Conservation (phyloP, 2,329 filamentous ascomycete species). For the Ambrosiella xylebori region DNA sequence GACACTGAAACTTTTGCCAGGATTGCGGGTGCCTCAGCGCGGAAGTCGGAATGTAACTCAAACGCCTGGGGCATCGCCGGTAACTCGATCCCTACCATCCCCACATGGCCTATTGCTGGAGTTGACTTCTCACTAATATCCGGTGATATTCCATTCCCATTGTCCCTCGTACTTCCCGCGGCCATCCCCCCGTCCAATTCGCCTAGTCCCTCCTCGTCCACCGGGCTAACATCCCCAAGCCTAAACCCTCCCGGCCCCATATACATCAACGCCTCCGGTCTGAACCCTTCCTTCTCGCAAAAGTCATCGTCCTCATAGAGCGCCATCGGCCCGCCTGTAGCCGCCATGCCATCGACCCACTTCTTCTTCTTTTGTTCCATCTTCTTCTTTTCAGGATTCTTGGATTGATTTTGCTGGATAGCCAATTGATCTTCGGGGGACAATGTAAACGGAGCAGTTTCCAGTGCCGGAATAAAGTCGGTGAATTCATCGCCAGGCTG, state of each 20-base stretch:
- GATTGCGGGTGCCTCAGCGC: too few relatives aligned
- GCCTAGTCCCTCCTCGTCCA: slow-evolving; percentile 22
- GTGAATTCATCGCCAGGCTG: slow-evolving; percentile 41
- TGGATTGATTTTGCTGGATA: slow-evolving; percentile 32
- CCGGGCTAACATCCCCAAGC: slow-evolving; percentile 26
- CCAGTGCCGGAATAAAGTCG: slow-evolving; percentile 25
- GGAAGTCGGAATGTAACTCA: neutral
- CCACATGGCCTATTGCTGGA: neutral
- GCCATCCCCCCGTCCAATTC: neutral
- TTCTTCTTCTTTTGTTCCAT: neutral
- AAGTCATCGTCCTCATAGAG: slow-evolving; percentile 20
- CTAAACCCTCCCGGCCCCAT: slow-evolving; percentile 28
- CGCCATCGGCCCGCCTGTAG: slow-evolving; percentile 14
- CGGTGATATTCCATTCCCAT: neutral
- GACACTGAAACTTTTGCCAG: neutral
- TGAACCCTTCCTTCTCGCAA: slow-evolving; percentile 26
- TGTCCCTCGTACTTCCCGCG: neutral
- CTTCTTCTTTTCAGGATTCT: slow-evolving; percentile 12
- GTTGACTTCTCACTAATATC: slow-evolving; percentile 9
- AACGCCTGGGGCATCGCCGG: neutral
- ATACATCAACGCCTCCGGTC: slow-evolving; percentile 36
- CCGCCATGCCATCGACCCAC: slow-evolving; percentile 12
- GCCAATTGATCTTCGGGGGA: slow-evolving; percentile 37
- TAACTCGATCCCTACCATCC: neutral
- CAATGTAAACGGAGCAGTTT: slow-evolving; percentile 21